Base-by-base conservation (phyloP, 1,284 basidiomycete species). In the Pisolithus thermaeus region DNA sequence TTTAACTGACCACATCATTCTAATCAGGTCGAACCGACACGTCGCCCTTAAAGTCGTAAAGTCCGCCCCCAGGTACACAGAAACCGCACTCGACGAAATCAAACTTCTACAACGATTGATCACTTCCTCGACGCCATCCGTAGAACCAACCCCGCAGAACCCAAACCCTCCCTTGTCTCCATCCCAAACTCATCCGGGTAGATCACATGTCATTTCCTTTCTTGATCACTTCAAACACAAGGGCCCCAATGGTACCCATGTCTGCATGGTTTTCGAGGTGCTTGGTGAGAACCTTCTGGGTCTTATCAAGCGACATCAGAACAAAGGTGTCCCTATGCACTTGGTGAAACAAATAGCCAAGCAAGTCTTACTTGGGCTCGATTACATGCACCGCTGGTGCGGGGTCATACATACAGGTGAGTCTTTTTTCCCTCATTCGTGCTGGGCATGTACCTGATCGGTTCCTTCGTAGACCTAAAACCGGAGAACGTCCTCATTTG, bases 231-330 rank as follows among this genome's bases (percentile, higher is more conserved):
- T 99, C 71, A 83, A 88, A 37, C 97, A 99, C 72, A 89, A 88
- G 55, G 97, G 96, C 0, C 95, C 95, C 14, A 97, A 99, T 68
- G 96, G 96, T 46, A 89, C 84, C 18, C 96, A 99, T 71, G 91
- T 99, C 57, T 99, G 97, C 79, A 99, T 99, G 96, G 96, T 99
- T 16, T 98, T 98, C 66, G 96, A 99, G 71, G 97, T 99, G 35
- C 81, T 99, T 9, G 96, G 97, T 52, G 97, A 99, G 74, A 98
- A 97, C 67, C 75, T 99, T n/a, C 81, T 99, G 1, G 95, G 95
- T 2, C 81, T 99, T 60, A 97, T 98, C 80, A 97, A 97, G 72
- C 84, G 96, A 20, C 92, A 97, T 73, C 87, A 90, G 72, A 89
- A 88, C 70, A 91, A 92, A 61, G 96, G 97, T 56, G 94, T 99